phyloP scores from a whole-genome alignment of 805 yeast genomes.

The Ogataea glucozyma region DNA sequence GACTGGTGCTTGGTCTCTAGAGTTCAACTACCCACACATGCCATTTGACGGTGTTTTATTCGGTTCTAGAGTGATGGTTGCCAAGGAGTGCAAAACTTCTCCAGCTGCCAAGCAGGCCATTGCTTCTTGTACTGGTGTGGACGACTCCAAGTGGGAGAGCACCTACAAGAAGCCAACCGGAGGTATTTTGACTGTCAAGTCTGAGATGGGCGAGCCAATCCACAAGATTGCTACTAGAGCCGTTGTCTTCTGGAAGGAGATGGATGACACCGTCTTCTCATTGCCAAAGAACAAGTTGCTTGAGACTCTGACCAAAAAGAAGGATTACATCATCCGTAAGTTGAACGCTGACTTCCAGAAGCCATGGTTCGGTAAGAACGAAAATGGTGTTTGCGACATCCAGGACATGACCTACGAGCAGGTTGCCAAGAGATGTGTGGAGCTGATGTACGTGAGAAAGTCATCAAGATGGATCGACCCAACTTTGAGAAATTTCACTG shows the following conservation, averaged over 20 bases:
- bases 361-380: slow-evolving; percentile 91
- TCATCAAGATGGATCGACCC: slow-evolving; percentile 86
- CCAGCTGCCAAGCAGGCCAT: slow-evolving; percentile 92
- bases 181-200: slow-evolving; percentile 92
- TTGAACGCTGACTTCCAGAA: slow-evolving; percentile 95
- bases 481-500: slow-evolving; percentile 82
- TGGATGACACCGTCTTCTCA: slow-evolving; percentile 90
- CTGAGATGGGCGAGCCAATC: slow-evolving; percentile 99
- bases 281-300: slow-evolving; percentile 86
- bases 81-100: slow-evolving; percentile 93
- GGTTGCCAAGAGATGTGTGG: slow-evolving; percentile 83
- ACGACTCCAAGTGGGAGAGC: slow-evolving; percentile 86
- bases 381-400: slow-evolving; percentile 80
- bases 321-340: slow-evolving; percentile 77
- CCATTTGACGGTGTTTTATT: slow-evolving; percentile 97
- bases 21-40: slow-evolving; percentile 93
- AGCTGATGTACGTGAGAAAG: slow-evolving; percentile 79
- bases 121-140: slow-evolving; percentile 87
- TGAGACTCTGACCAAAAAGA: slow-evolving; percentile 79
- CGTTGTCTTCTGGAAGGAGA: slow-evolving; percentile 94
- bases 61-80: slow-evolving; percentile 97
- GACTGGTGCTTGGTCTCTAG: slow-evolving; percentile 94
- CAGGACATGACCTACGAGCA: slow-evolving; percentile 95
- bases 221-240: slow-evolving; percentile 98
- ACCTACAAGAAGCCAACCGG: slow-evolving; percentile 95